Conservation (phyloP, 768 basidiomycete genomes). For the Xerocomellus dryophilus region DNA sequence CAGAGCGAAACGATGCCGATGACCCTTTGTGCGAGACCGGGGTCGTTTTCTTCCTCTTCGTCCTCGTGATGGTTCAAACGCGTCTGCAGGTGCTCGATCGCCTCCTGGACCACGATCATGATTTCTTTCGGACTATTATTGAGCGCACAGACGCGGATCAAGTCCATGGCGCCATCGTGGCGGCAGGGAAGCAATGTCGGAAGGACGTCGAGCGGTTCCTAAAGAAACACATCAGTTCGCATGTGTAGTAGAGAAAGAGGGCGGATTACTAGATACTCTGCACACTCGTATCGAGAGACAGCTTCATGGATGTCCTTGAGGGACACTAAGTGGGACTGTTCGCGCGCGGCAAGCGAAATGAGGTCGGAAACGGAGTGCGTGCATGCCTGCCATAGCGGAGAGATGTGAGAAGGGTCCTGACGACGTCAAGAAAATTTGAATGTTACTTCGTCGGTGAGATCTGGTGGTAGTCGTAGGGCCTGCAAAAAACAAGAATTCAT, state of each 20-base stretch:
- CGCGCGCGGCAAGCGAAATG: constrained; percentile 16
- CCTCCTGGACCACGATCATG: constrained; percentile 41
- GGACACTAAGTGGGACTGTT: constrained; percentile 1
- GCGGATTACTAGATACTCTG: constrained; percentile 17
- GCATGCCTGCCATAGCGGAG: constrained; percentile 15
- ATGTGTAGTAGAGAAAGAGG: background rate
- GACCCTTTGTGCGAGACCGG: constrained; percentile 7
- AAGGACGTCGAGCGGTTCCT: constrained; percentile 43
- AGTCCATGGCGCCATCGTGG: constrained; percentile 28
- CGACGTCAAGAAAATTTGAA: background rate
- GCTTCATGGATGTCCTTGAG: constrained; percentile 19
- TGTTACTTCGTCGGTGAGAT: constrained; percentile 27
- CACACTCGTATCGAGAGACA: constrained; percentile 12
- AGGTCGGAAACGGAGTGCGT: constrained; percentile 16
- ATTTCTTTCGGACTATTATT: constrained; percentile 40
- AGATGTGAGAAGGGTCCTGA: background rate
- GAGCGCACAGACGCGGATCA: constrained; percentile 33
- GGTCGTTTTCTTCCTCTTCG: constrained; percentile 13
- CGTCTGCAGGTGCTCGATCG: constrained; percentile 31
- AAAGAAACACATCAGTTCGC: background rate
- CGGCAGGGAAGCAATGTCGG: constrained; percentile 34
- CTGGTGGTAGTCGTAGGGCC: constrained; percentile 15
- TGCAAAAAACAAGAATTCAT: constrained; percentile 18
- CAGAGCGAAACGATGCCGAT: constrained; percentile 21
- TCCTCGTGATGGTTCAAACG: constrained; percentile 16